Conservation (phyloP, 1,284 basidiomycete genomes). For the Exsudoporus floridanus region DNA sequence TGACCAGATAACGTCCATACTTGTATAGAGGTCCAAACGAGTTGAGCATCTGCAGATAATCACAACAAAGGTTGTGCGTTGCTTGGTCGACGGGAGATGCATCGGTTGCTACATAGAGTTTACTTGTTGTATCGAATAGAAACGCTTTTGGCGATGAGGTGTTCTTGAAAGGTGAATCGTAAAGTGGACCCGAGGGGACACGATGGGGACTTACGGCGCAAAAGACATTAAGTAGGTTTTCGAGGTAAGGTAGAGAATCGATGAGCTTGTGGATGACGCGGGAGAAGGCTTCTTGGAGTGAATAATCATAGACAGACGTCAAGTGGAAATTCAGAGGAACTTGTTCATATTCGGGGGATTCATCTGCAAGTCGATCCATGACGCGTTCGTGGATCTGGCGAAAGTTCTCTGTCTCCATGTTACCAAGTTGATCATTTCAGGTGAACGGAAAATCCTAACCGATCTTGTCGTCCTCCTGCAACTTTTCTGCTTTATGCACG, state of each 20-base stretch:
- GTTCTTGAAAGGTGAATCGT: constrained; percentile 49
- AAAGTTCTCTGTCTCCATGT: constrained; percentile 68
- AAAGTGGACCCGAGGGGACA: not conserved
- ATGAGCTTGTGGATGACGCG: constrained; percentile 74
- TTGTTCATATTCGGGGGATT: constrained; percentile 66
- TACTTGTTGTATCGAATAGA: constrained; percentile 84
- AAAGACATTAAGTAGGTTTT: constrained; percentile 80
- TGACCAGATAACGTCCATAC: constrained; percentile 40
- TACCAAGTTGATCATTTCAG: not conserved
- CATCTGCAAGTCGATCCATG: constrained; percentile 78
- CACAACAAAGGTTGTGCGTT: constrained; percentile 86
- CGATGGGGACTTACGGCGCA: constrained; percentile 56
- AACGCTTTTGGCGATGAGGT: constrained; percentile 92
- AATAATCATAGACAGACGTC: constrained; percentile 88
- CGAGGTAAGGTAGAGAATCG: constrained; percentile 68
- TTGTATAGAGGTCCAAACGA: constrained; percentile 85
- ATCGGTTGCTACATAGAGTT: constrained; percentile 91
- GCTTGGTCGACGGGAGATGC: constrained; percentile 88
- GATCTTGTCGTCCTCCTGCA: constrained; percentile 90
- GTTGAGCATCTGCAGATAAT: constrained; percentile 87
- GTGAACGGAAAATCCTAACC: constrained; percentile 49
- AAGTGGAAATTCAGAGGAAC: constrained; percentile 79
- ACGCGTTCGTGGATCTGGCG: constrained; percentile 84
- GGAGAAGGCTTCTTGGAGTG: constrained; percentile 86
- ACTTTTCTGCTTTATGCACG: constrained; percentile 93